Base-by-base conservation (phyloP, 176 grass and related monocot species). In the Pontederia crassipes region DNA sequence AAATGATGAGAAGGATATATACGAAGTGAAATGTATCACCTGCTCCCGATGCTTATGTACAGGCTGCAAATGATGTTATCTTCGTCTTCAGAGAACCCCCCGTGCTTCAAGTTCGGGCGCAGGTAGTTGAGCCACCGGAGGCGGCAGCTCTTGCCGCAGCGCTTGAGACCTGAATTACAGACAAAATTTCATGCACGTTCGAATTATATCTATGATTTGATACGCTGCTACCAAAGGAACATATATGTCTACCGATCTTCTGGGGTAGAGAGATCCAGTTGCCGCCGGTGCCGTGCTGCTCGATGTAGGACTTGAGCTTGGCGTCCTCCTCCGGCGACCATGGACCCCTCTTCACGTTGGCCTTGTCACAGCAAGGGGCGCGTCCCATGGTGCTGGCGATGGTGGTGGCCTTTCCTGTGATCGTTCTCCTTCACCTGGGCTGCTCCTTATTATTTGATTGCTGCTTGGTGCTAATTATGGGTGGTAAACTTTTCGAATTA, bases 71-170 rank as follows among this genome's bases (percentile, higher is more conserved):
- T 95, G 70, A 95, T 82, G 59, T 65, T 74, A 72, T 95, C 90
- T 66, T 95, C 90, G 72, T 95, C 90, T 56, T 87, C 83, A 0
- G 90, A 95, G 83, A 90, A 95, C 17, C 86, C 77, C 6, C 90
- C 90, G 24, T 90, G 90, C 75, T 84, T 87, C 58, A 95, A 69
- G 74, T 95, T 87, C 46, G 90, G 90, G 53, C 86, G 77, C 72
- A 95, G 90, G 53, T 95, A 95, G 65, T 95, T 95, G 68, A 95
- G 63, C 90, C 90, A 95, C 53, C 90, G 80, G 61, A 95, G 82
- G 45, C 90, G 78, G 75, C 90, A 95, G 75, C 90, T 95, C 78
- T 95, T 95, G 49, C 90, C 90, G 45, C 90, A 95, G 70, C 90
- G 79, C 69, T 79, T 95, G 59, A 95, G 71, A 48, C 90, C 90